A percentile compares a stretch with the other conserved stretches of the same genome.
These are phyloP conservation scores for Suhomyces chickasaworum DNA, from an alignment of 1,139 yeast species.

Conservation along the genomic window DNA sequence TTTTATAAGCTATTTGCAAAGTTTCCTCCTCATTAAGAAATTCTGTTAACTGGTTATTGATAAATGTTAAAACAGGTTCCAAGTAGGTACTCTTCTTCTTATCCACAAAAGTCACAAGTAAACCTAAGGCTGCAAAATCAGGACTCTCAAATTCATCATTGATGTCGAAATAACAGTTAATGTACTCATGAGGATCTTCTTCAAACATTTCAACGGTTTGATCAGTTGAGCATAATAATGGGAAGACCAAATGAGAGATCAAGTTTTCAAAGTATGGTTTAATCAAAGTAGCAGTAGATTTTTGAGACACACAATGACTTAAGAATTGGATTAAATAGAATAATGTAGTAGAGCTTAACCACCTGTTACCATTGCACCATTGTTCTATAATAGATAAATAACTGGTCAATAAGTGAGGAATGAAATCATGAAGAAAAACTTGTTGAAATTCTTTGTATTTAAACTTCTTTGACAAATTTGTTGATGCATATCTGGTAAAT, in stretches of 20 bases:
- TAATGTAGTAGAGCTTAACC: conserved; percentile 71
- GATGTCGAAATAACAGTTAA: conserved; percentile 73
- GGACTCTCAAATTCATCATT: conserved; percentile 62
- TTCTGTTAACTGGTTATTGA: conserved; percentile 54
- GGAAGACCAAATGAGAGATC: conserved; percentile 74
- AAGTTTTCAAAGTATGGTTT: conserved; percentile 70
- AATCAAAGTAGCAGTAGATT: conserved; percentile 68
- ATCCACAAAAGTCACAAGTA: conserved; percentile 65
- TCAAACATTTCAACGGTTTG: conserved; percentile 76
- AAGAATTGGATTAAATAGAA: conserved; percentile 70
- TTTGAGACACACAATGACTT: conserved; percentile 69
- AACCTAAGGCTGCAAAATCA: conserved; percentile 67
- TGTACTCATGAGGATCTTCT: conserved; percentile 88
- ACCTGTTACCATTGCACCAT: conserved; percentile 67
- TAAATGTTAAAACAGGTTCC: conserved; percentile 64
- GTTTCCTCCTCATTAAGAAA: conserved; percentile 46
- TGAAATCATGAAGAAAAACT: conserved; percentile 54
- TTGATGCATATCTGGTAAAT: conserved; percentile 72
- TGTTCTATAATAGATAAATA: conserved; percentile 66
- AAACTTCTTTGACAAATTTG: conserved; percentile 49
- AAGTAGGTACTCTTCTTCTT: conserved; percentile 66
- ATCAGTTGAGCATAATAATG: conserved; percentile 73
- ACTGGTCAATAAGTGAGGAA: conserved; percentile 72
- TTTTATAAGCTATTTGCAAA: conserved; percentile 63
- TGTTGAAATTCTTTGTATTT: conserved; percentile 52